Evolutionary conservation across 441 rosid genomes (phyloP), one percentile per base, ranked within the genome.

Genomic region (Gossypium gossypioides): DNA sequence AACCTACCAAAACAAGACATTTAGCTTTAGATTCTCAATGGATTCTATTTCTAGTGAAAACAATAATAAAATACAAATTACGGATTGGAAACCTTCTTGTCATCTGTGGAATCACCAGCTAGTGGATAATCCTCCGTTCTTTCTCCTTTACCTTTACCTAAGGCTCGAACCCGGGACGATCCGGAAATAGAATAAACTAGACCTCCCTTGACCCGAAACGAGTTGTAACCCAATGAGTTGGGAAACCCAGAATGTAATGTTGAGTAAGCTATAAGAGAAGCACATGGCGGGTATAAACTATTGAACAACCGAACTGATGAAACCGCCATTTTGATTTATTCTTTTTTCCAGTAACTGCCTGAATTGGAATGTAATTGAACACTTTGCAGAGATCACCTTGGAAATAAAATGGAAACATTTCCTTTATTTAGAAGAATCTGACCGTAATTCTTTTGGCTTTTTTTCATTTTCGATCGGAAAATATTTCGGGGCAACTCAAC

Each of bases 231-330:
- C 51, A 51, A 4, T 16, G 84, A 77, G 24, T 75, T 22, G 40
- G 75, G 83, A 79, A 73, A 76, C 54, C 70, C 15, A 13, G 51
- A 24, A 24, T 58, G 52, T 40, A 73, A 51, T 29, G 75, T 63
- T 62, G 68, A 60, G 32, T 79, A 68, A 83, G 75, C 50, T 29
- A 9, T 63, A 21, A 76, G 63, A 22, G 73, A 58, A 71, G 27
- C 69, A 65, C 15, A 61, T 50, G 73, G 58, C 58, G 82, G 80
- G 50, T 64, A 37, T 18, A 70, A 44, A 74, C 46, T 69, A 9
- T 42, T 79, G 69, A 37, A 60, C 44, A 80, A 56, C 24, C 52
- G 84, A 76, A 76, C 29, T 56, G 87, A 72, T 19, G 86, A 80
- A 68, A 80, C 19, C 72, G 80, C 81, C 95, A 84, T 87, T 69